Percentiles rank a stretch among this genome's conserved stretches.
phyloP scores from a whole-genome alignment of 2,329 filamentous ascomycete genomes.

The Cercospora zeae-maydis region DNA sequence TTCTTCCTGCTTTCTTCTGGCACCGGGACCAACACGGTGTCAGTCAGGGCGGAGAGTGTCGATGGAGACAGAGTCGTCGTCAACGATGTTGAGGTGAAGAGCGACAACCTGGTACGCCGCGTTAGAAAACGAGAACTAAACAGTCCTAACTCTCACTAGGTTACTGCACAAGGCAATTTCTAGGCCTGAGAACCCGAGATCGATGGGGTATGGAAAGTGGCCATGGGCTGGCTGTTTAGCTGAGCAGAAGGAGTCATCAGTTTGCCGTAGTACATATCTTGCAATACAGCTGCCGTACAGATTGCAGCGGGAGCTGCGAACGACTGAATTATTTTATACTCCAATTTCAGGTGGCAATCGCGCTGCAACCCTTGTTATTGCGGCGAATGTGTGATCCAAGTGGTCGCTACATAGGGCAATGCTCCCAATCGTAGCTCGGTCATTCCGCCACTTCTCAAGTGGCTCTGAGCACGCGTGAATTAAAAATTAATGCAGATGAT shows the following conservation, averaged over 20 bases:
- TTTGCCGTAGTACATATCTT: not conserved
- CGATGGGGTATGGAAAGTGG: not conserved
- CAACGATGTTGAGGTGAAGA: slow-evolving; percentile 48
- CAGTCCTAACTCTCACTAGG: not conserved
- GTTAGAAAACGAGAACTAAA: not conserved
- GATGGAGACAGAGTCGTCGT: slow-evolving; percentile 53
- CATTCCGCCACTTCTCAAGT: too few relatives aligned
- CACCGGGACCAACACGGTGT: slow-evolving; percentile 53
- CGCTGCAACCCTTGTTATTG: too few relatives aligned
- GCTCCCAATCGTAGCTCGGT: too few relatives aligned
- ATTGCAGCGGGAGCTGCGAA: too few relatives aligned
- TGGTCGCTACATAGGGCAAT: too few relatives aligned
- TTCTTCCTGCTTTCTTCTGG: slow-evolving; percentile 60
- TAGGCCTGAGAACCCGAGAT: not conserved
- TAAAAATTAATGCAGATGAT: too few relatives aligned
- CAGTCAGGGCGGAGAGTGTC: slow-evolving; percentile 54
- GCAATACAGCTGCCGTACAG: not conserved
- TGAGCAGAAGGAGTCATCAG: not conserved
- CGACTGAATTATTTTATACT: too few relatives aligned
- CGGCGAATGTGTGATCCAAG: too few relatives aligned
- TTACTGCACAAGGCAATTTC: not conserved
- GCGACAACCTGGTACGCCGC: slow-evolving; percentile 27
- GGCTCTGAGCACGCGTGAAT: too few relatives aligned
- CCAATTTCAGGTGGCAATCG: too few relatives aligned
- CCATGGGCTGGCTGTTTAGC: not conserved